Evolutionary conservation across 2,329 filamentous ascomycete species (phyloP).

Genomic region (Fusarium brevicatenulatum): DNA sequence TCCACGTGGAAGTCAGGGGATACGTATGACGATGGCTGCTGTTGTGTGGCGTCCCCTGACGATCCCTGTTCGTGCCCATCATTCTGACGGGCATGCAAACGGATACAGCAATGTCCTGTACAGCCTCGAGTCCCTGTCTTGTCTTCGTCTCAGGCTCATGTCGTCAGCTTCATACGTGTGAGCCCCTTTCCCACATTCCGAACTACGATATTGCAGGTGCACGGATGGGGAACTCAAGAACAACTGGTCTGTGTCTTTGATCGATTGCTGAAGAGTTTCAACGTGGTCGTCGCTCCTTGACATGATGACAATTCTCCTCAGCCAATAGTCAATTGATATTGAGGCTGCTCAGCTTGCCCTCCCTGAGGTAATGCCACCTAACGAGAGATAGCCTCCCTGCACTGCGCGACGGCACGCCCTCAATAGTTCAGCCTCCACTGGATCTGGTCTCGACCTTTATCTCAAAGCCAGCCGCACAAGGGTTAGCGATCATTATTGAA

Average conservation of each 20-base stretch:
- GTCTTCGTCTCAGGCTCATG: conserved; percentile 19
- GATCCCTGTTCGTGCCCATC: conserved; percentile 32
- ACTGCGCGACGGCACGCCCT: conserved; percentile 19
- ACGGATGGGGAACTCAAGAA: conserved; percentile 34
- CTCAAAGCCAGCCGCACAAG: conserved; percentile 7
- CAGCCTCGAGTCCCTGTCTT: neutral
- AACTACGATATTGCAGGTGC: conserved; percentile 25
- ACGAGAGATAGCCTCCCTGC: conserved; percentile 11
- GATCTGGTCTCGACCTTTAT: conserved; percentile 18
- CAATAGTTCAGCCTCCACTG: conserved; percentile 19
- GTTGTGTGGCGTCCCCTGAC: conserved; percentile 37
- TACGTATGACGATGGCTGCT: conserved; percentile 13
- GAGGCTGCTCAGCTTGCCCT: neutral
- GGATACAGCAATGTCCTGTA: conserved; percentile 2
- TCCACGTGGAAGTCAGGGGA: conserved; percentile 36
- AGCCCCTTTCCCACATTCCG: conserved; percentile 31
- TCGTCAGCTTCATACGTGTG: conserved; percentile 28
- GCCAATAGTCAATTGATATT: conserved; percentile 4
- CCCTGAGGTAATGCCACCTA: neutral
- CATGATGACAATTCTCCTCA: conserved; percentile 5
- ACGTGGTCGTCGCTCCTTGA: conserved; percentile 20
- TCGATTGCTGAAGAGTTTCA: conserved; percentile 9
- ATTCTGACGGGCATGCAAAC: conserved; percentile 26
- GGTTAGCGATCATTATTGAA: conserved; percentile 11
- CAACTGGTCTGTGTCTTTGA: conserved; percentile 15